These are phyloP conservation scores for Moringa oleifera DNA, from an alignment of 345 rosid genomes.

Conservation along the genomic window DNA sequence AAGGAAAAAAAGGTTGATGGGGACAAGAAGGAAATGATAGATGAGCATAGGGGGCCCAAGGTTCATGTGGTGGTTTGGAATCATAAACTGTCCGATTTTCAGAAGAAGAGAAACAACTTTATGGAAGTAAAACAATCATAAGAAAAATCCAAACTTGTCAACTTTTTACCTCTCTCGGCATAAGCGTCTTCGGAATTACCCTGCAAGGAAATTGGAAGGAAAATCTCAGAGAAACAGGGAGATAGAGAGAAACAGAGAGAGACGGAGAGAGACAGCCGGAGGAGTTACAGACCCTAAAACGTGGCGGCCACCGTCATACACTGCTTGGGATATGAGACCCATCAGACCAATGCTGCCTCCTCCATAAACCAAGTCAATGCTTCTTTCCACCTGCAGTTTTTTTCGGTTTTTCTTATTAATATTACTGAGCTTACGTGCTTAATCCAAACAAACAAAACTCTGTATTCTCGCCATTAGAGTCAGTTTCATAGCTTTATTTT, in stretches of 20 bases:
- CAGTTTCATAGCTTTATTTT: slow-evolving; percentile 7
- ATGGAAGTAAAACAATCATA: neutral
- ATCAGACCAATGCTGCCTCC: slow-evolving; percentile 80
- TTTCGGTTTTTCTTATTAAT: slow-evolving; percentile 7
- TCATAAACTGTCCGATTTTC: slow-evolving; percentile 6
- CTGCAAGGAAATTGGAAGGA: slow-evolving; percentile 16
- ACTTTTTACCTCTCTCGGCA: slow-evolving; percentile 56
- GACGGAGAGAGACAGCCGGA: neutral
- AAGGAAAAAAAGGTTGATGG: neutral
- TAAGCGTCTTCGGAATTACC: slow-evolving; percentile 53
- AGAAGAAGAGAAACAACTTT: neutral
- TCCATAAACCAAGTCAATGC: slow-evolving; percentile 74
- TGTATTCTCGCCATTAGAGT: neutral
- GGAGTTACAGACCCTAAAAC: slow-evolving; percentile 43
- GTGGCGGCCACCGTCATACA: slow-evolving; percentile 71
- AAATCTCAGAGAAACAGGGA: neutral
- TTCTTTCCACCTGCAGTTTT: slow-evolving; percentile 51
- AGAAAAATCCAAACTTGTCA: neutral
- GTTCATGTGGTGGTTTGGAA: slow-evolving; percentile 6
- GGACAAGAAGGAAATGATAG: neutral
- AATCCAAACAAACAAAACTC: slow-evolving; percentile 1
- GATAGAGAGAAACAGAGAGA: too few relatives aligned
- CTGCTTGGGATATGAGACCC: slow-evolving; percentile 69
- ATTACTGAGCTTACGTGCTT: slow-evolving; percentile 10
- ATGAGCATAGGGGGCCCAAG: slow-evolving; percentile 5